phyloP scores from a whole-genome alignment of 2,329 filamentous ascomycete species.

The Aspergillus fijiensis region DNA sequence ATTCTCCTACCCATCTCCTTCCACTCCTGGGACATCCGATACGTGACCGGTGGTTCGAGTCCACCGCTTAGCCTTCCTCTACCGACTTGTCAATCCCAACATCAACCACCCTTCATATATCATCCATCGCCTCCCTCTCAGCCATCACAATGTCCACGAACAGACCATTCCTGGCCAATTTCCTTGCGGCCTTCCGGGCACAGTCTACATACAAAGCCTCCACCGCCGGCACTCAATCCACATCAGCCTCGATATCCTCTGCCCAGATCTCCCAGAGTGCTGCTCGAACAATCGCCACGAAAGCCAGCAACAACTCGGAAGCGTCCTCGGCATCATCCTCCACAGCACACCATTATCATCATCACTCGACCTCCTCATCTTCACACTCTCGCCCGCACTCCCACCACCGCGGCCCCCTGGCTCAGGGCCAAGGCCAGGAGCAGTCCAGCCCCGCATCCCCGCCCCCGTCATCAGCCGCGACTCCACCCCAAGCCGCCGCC shows the following conservation, averaged over 20 bases:
- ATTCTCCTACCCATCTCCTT: background rate
- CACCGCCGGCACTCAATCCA: conserved; percentile 34
- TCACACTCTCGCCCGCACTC: conserved; percentile 21
- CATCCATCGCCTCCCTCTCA: background rate
- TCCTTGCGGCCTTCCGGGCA: conserved; percentile 66
- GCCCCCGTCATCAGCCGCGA: conserved; percentile 40
- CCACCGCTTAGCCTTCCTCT: background rate
- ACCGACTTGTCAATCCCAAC: background rate
- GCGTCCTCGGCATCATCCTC: conserved; percentile 23
- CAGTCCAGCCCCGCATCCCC: conserved; percentile 39
- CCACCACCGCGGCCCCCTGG: conserved; percentile 28
- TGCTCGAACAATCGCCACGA: conserved; percentile 51
- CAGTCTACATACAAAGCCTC: conserved; percentile 62
- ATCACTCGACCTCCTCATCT: conserved; percentile 11
- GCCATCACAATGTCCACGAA: conserved; percentile 59
- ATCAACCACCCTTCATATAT: background rate
- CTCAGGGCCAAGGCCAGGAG: conserved; percentile 38
- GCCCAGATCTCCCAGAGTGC: conserved; percentile 44
- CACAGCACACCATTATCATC: conserved; percentile 20
- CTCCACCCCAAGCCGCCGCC: conserved; percentile 27
- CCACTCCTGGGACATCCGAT: background rate
- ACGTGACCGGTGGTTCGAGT: background rate
- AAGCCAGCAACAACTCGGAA: conserved; percentile 31
- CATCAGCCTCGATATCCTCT: conserved; percentile 39
- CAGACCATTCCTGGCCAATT: conserved; percentile 65